Percentiles rank a stretch among this genome's conserved stretches.
phyloP scores from a whole-genome alignment of 495 filamentous ascomycete genomes.

The Bryoglossum gracile region DNA sequence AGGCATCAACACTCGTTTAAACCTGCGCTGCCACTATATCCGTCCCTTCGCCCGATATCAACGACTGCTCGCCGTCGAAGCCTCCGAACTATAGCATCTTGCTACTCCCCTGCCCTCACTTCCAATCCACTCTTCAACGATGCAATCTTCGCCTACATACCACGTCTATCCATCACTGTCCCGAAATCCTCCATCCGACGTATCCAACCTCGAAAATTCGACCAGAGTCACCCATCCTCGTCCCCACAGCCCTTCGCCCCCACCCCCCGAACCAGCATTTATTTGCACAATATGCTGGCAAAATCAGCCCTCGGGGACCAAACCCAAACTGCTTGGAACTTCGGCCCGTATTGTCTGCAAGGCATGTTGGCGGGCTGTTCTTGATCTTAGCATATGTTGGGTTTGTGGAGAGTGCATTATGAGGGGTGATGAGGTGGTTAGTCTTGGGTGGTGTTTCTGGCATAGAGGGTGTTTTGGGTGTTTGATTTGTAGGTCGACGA shows the following conservation, averaged over 20 bases:
- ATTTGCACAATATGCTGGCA: constrained; percentile 44
- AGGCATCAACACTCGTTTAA: constrained; percentile 1
- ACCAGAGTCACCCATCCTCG: neutral
- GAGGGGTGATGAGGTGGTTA: constrained; percentile 38
- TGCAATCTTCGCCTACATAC: too few species aligned
- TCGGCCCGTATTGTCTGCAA: constrained; percentile 34
- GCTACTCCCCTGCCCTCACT: too few species aligned
- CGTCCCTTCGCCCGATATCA: too few species aligned
- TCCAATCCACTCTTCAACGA: too few species aligned
- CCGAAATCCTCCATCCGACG: too few species aligned
- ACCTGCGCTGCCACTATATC: too few species aligned
- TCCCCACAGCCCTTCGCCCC: neutral
- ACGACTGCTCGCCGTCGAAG: too few species aligned
- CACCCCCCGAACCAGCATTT: constrained; percentile 26
- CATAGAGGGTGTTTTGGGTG: constrained; percentile 41
- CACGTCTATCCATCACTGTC: too few species aligned
- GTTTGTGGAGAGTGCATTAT: constrained; percentile 41
- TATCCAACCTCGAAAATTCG: neutral
- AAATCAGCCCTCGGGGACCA: constrained; percentile 18
- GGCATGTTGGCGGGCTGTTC: constrained; percentile 31
- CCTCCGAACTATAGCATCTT: too few species aligned
- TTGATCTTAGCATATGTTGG: constrained; percentile 40
- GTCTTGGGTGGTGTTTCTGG: constrained; percentile 44
- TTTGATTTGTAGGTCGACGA: constrained; percentile 32
- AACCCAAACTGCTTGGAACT: constrained; percentile 23